Base-by-base conservation (phyloP, 352 stramenopile genomes). In the Phytophthora pini region DNA sequence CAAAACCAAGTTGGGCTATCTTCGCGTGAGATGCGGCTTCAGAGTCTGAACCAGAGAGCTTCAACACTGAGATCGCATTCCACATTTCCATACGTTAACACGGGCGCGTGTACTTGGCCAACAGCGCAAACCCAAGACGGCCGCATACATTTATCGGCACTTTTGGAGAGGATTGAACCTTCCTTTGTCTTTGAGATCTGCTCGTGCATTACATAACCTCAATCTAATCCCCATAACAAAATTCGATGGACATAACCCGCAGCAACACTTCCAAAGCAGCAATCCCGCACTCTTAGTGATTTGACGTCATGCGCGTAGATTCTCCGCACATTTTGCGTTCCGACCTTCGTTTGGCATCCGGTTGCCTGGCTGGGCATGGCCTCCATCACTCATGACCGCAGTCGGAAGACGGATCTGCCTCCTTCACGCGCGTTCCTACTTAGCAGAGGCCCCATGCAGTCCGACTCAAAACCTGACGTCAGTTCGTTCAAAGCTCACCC, bases 271-370 rank as follows among this genome's bases (percentile, higher is more conserved):
- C 60, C 51, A 49, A 61, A 45, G 48, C 45, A 57, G 24, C 34
- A 50, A 49, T 63, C 56, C 44, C 22, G 57, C 43, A 22, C 26
- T 69, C 61, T 61, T 51, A 13, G 10, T 54, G 60, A 67, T 67
- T 67, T 61, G 50, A 53, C 45, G 52, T 10, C 45, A 64, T 32
- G 40, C n/a, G 38, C 22, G 10, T 29, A 29, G 13, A 53, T 13
- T n/a, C 13, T 24, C 26, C 29, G 50, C 58, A 69, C 58, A 69
- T 40, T 69, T 56, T 63, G 61, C 61, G 20, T 64, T 69, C 61
- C 45, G 60, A 34, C 60, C 44, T 40, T 10, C 10, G 24, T 12
- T 49, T 56, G 29, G 50, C 29, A 61, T 17, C 34, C 29, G 22
- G 15, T 47, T 31, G 51, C n/a, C 6, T 53, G 26, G 7, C 20